Evolutionary conservation across 2,329 filamentous ascomycete species (phyloP).

Genomic region (Curvularia lunata): DNA sequence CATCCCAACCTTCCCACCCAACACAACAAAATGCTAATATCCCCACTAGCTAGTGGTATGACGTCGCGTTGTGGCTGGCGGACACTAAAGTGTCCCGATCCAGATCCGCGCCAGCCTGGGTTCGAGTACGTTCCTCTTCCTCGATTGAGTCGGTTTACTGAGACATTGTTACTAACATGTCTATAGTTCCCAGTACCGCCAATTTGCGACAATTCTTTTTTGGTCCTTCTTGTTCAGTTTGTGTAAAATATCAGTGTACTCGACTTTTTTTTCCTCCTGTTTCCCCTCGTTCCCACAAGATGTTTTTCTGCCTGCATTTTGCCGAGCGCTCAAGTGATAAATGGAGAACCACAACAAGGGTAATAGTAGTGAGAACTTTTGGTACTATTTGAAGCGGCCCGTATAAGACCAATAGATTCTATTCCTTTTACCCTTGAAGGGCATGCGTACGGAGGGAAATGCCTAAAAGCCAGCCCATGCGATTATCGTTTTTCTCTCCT

Average conservation of each 20-base stretch:
- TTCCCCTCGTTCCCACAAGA: neutral
- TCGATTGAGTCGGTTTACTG: constrained; percentile 6
- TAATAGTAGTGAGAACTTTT: neutral
- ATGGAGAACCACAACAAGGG: neutral
- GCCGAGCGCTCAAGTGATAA: neutral
- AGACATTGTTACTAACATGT: constrained; percentile 24
- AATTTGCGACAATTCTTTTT: constrained; percentile 21
- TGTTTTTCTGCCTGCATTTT: neutral
- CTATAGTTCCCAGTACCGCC: constrained; percentile 38
- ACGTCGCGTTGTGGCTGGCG: constrained; percentile 42
- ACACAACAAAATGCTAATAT: constrained; percentile 1
- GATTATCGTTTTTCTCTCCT: neutral
- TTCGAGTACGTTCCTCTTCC: constrained; percentile 28
- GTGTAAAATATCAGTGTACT: no score
- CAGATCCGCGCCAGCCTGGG: constrained; percentile 40
- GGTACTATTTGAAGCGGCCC: neutral
- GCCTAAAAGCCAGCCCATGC: neutral
- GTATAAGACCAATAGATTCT: neutral
- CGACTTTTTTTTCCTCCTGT: constrained; percentile 13
- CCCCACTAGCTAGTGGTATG: constrained; percentile 34
- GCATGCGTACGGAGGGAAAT: neutral
- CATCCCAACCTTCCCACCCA: neutral
- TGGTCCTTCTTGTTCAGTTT: neutral
- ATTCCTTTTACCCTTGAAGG: neutral
- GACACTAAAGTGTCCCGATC: constrained; percentile 22